Conservation (phyloP, 1,139 yeast genomes). For the Schizosaccharomyces versatilis region DNA sequence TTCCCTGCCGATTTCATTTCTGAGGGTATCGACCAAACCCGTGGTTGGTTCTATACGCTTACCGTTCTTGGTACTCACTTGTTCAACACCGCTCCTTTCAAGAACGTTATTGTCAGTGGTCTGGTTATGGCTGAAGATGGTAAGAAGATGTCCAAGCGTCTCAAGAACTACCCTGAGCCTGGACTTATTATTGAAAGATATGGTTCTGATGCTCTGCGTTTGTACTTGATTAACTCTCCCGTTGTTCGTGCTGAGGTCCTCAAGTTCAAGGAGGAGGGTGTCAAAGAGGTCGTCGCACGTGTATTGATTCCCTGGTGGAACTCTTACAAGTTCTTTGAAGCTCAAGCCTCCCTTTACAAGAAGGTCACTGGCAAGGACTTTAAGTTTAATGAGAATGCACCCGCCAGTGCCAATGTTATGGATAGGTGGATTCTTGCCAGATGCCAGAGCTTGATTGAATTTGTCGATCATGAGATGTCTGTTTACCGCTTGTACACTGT, state of each 20-base stretch:
- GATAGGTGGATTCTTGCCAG: conserved; percentile 94
- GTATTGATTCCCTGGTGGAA: conserved; percentile 97
- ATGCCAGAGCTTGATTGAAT: conserved; percentile 67
- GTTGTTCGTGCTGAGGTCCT: conserved; percentile 90
- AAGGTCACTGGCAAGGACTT: conserved; percentile 54
- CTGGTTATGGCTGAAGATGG: conserved; percentile 95
- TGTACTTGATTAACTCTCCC: conserved; percentile 90
- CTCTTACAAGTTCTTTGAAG: conserved; percentile 86
- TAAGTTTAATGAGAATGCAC: conserved; percentile 40
- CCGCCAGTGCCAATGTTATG: conserved; percentile 63
- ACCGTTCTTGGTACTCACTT: conserved; percentile 89
- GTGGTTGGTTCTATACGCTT: conserved; percentile 98
- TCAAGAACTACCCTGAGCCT: conserved; percentile 96
- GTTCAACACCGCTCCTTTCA: conserved; percentile 77
- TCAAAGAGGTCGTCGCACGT: conserved; percentile 86
- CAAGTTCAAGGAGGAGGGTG: conserved; percentile 96
- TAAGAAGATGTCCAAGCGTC: conserved; percentile 95
- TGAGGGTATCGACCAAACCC: conserved; percentile 96
- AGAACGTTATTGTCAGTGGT: conserved; percentile 91
- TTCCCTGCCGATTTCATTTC: conserved; percentile 96
- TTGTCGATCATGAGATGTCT: conserved; percentile 72
- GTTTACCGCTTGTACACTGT: conserved; percentile 84
- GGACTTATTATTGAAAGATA: conserved; percentile 53
- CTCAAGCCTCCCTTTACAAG: conserved; percentile 66
- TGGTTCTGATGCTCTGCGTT: conserved; percentile 95